These are phyloP conservation scores for Euphorbia celastroides DNA, from an alignment of 441 rosid species.

Conservation along the genomic window DNA sequence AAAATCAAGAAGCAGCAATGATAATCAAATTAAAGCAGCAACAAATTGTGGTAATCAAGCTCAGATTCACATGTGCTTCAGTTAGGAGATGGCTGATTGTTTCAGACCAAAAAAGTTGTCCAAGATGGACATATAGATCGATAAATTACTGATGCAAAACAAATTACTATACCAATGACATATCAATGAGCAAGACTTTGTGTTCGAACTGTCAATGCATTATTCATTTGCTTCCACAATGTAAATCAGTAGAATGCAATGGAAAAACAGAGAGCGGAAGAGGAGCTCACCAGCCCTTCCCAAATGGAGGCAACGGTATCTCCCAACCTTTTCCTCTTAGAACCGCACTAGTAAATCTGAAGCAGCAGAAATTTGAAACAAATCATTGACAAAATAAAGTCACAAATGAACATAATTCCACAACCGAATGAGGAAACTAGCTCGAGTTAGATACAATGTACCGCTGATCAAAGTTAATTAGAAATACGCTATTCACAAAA, in stretches of 20 bases:
- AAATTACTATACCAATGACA: neutral
- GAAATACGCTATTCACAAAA: neutral
- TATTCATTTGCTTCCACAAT: neutral
- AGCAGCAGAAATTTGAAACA: neutral
- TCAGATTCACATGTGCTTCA: too few relatives aligned
- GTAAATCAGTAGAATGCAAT: neutral
- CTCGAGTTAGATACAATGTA: neutral
- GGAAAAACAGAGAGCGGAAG: too few relatives aligned
- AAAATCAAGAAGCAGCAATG: neutral
- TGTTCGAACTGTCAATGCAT: neutral
- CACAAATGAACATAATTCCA: neutral
- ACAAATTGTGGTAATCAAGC: too few relatives aligned
- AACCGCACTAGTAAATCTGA: constrained; percentile 75
- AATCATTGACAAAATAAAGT: neutral
- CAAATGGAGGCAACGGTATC: constrained; percentile 83
- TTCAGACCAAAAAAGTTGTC: neutral
- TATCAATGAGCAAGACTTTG: neutral
- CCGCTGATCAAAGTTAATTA: neutral
- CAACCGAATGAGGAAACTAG: neutral
- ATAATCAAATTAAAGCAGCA: neutral
- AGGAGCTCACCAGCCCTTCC: constrained; percentile 79
- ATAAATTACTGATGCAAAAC: neutral
- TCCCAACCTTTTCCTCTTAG: constrained; percentile 67
- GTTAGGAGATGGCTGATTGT: neutral
- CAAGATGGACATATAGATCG: neutral